Evolutionary conservation across 2,329 filamentous ascomycete species (phyloP), one percentile per base, ranked within the genome.

Genomic region (Xylariomycetidae sp.): DNA sequence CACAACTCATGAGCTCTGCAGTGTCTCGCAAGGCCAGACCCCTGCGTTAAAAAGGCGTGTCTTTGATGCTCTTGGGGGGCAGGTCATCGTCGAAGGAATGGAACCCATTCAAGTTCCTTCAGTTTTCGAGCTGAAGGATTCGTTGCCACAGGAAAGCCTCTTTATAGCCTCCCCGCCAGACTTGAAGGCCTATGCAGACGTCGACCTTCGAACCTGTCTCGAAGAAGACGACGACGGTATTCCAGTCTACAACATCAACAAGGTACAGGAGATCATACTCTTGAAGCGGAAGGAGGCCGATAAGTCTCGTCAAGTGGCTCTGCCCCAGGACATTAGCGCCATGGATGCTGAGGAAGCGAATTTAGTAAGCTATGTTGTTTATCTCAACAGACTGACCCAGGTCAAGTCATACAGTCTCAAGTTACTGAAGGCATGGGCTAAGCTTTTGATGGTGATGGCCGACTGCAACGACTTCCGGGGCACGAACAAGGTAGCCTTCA

Each of bases 81-180:
- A 83, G 26, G 78, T 87, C 6, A 69, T 76, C 9, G 66, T 80
- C 13, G 74, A 82, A 11, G 77, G 77, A 38, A 81, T 82, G 30
- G 76, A 85, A 34, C 67, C 78, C 5, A 66, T 84, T 23, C 64
- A 69, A 17, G 84, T 88, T 37, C 74, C 82, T 1, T 88, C 85
- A 4, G 74, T 97, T 6, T 95, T 97, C 51, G 88, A 96, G 45
- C 72, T 97, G 15, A 92, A 94, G 50, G 92, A 98, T 61, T 97
- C 97, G 51, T 74, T 92, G 39, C 59, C 72, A 3, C 56, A 68
- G 14, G 69, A 70, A 28, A 66, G 59, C 12, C 53, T 66, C n/a
- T 77, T 74, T 65, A 58, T 65, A 16, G 57, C 65, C 4, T 53
- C 71, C 3, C 58, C 73, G 3, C 77, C 80, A 3, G 57, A 67